Percentiles rank a stretch among this genome's conserved stretches.
These are phyloP conservation scores for Lasiodiplodia sp. DNA, from an alignment of 2,329 filamentous ascomycete species.

Conservation along the genomic window DNA sequence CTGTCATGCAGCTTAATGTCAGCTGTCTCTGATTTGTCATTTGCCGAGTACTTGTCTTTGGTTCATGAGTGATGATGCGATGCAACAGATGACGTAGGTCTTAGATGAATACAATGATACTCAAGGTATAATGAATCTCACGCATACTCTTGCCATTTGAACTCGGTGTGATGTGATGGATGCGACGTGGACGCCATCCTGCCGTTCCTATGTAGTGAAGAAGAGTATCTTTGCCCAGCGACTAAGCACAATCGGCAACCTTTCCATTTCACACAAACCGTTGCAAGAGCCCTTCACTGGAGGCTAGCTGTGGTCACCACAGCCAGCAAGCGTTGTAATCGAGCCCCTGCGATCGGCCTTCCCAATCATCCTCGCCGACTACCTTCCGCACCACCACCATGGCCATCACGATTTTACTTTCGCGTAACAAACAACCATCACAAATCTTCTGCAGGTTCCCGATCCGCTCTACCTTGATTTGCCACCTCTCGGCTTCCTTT, in stretches of 20 bases:
- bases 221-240: not conserved
- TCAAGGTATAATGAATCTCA: not conserved
- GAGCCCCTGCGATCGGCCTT: slow-evolving; percentile 12
- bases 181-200: not conserved
- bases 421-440: not conserved
- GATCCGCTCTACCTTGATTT: slow-evolving; percentile 8
- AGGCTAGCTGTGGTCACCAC: not conserved
- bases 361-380: slow-evolving; percentile 20
- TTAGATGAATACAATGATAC: slow-evolving; percentile 6
- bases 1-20: not conserved
- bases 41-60: not conserved
- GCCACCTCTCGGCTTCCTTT: not conserved
- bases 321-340: not conserved
- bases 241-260: not conserved
- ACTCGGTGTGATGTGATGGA: not conserved
- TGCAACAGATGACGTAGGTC: not conserved
- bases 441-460: slow-evolving; percentile 13
- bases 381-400: slow-evolving; percentile 11
- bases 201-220: not conserved
- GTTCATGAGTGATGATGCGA: slow-evolving; percentile 3
- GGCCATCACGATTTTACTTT: slow-evolving; percentile 13
- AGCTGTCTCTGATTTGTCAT: not conserved
- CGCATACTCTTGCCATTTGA: not conserved
- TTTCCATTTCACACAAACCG: not conserved
- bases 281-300: not conserved